Base-by-base conservation (phyloP, 768 basidiomycete genomes). In the Tricholoma flavovirens region DNA sequence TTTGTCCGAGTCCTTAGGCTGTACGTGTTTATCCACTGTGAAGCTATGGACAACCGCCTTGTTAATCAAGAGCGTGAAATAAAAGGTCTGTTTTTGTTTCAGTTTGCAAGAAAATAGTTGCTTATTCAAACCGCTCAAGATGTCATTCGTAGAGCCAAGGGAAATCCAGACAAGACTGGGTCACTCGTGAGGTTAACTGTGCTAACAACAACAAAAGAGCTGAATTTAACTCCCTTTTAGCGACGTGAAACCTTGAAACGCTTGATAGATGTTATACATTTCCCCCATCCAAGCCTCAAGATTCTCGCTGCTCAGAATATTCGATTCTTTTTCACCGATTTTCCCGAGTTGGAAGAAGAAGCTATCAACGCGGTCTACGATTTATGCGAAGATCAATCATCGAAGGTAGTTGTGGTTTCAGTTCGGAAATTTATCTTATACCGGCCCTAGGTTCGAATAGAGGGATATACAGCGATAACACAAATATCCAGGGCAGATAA, bases 351-450 rank as follows among this genome's bases (percentile, higher is more conserved):
- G n/a, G 84, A 87, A 65, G 88, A 89, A 60, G 80, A 80, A 19
- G 84, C 84, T 5, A 87, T 89, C 63, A 84, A 89, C 61, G 83
- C 84, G n/a, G 78, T 89, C 11, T 89, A 88, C 62, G 87, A 89
- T 69, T 71, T 89, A 0, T 89, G 87, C 65, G 87, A 89, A 67
- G 87, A 89, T 71, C 79, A 79, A 49, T 77, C 78, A 36, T 61
- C 77, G 11, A 71, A 72, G 59, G 86, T 86, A 60, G 42, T 75
- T 51, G 32, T 17, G 45, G 26, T 48, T 43, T 30, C 32, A n/a
- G 3, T 53, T 5, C n/a, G 26, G 14, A 8, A 35, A 21, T 22
- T 51, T 10, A 36, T 51, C 49, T 57, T 51, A 59, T 56, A 55
- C 10, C 53, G 54, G 22, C 29, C 56, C 8, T 56, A 88, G 86